These are phyloP conservation scores for Sclerotinia minor DNA, from an alignment of 2,329 filamentous ascomycete genomes.

Conservation along the genomic window DNA sequence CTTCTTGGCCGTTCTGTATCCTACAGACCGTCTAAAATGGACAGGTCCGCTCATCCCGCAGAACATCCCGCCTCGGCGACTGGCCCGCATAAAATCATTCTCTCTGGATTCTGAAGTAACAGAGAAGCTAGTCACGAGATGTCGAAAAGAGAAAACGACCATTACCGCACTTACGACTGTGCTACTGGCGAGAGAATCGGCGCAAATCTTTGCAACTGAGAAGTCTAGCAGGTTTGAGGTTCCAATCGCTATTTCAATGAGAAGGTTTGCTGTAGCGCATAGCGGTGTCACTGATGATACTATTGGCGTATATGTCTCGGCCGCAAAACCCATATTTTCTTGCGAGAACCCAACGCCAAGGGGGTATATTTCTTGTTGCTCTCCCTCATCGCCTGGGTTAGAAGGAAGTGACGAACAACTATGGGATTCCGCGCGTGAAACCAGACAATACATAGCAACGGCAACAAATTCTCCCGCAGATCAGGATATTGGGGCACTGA, in stretches of 20 bases:
- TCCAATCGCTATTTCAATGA: slow-evolving; percentile 27
- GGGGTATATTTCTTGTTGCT: slow-evolving; percentile 30
- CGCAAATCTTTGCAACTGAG: slow-evolving; percentile 28
- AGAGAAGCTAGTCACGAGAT: slow-evolving; percentile 26
- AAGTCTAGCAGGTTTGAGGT: slow-evolving; percentile 26
- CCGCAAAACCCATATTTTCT: slow-evolving; percentile 26
- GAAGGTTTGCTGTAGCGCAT: slow-evolving; percentile 14
- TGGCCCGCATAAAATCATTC: slow-evolving; percentile 24
- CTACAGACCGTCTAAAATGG: slow-evolving; percentile 26
- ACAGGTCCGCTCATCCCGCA: slow-evolving; percentile 26
- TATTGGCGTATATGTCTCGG: slow-evolving; percentile 22
- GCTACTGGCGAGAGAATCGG: slow-evolving; percentile 28
- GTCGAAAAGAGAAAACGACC: slow-evolving; percentile 30
- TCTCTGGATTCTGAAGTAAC: slow-evolving; percentile 21
- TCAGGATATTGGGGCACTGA: slow-evolving; percentile 48
- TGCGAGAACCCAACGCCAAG: slow-evolving; percentile 24
- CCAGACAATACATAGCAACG: slow-evolving; percentile 39
- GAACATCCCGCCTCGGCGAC: slow-evolving; percentile 19
- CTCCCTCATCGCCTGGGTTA: not conserved
- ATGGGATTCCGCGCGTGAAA: slow-evolving; percentile 27
- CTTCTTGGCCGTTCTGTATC: slow-evolving; percentile 44
- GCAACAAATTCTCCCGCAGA: slow-evolving; percentile 47
- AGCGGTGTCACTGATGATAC: slow-evolving; percentile 1
- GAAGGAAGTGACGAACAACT: slow-evolving; percentile 24
- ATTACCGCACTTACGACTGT: slow-evolving; percentile 31